A percentile compares a stretch with the other conserved stretches of the same genome.
Evolutionary conservation across 139 green algal genomes (phyloP).

Genomic region (Diplosphaera chodatii): DNA sequence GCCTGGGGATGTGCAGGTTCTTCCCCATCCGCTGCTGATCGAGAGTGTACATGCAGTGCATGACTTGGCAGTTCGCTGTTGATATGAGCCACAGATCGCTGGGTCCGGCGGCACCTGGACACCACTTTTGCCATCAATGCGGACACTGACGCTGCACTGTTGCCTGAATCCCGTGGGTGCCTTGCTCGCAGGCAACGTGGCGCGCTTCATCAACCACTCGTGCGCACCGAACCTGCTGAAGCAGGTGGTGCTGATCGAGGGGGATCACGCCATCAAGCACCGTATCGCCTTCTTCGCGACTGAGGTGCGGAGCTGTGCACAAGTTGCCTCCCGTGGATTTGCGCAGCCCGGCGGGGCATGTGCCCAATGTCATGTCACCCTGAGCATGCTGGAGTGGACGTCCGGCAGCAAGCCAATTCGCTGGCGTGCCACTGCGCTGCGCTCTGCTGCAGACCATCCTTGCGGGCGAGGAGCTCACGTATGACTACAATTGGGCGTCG

Average conservation of each 20-base stretch:
- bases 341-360: neutral
- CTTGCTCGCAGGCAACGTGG: constrained; percentile 50
- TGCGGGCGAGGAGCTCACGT: constrained; percentile 42
- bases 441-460: constrained; percentile 28
- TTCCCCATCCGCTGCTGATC: too few species aligned
- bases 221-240: constrained; percentile 52
- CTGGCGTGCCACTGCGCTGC: too few species aligned
- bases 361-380: neutral
- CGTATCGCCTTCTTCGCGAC: constrained; percentile 34
- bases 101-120: too few species aligned
- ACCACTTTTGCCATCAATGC: constrained; percentile 16
- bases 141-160: neutral
- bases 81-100: too few species aligned
- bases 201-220: constrained; percentile 70
- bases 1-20: too few species aligned
- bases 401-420: too few species aligned
- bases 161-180: neutral
- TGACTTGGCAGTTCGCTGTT: too few species aligned
- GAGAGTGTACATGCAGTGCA: too few species aligned
- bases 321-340: neutral
- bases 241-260: constrained; percentile 38
- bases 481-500: constrained; percentile 38
- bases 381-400: too few species aligned
- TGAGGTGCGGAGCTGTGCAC: neutral
- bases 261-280: constrained; percentile 38